Conservation (phyloP, 345 rosid species). For the Syzygium jambos region DNA sequence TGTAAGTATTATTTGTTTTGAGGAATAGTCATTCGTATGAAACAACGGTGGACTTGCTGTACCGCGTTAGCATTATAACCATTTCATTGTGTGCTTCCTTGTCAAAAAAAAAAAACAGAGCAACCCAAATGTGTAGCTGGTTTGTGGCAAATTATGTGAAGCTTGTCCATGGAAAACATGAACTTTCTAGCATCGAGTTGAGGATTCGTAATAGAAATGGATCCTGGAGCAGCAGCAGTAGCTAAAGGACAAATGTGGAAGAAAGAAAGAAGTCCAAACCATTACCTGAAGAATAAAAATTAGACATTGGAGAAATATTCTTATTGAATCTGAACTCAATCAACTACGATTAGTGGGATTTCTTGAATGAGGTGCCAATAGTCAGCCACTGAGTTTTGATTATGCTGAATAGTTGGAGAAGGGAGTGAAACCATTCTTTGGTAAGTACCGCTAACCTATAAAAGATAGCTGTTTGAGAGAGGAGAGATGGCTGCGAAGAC, state of each 20-base stretch:
- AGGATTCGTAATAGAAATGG: background rate
- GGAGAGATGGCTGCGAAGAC: background rate
- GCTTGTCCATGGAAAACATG: background rate
- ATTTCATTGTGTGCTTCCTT: background rate
- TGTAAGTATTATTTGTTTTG: background rate
- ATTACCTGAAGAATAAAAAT: background rate
- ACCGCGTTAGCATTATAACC: background rate
- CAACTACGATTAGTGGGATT: accelerated
- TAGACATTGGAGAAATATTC: background rate
- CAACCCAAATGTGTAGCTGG: background rate
- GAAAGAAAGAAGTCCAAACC: background rate
- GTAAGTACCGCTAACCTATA: background rate
- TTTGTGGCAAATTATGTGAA: background rate
- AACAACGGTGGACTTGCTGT: background rate
- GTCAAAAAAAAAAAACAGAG: accelerated
- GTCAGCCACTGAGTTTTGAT: background rate
- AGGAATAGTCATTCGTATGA: background rate
- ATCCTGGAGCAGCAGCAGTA: background rate
- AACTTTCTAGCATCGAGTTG: background rate
- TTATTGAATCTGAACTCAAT: background rate
- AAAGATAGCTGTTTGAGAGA: background rate
- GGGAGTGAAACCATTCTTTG: background rate
- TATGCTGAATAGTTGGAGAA: background rate
- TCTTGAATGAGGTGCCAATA: background rate
- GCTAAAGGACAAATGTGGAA: background rate